phyloP scores from a whole-genome alignment of 2,329 filamentous ascomycete species.

The Cladosporium oxysporum region DNA sequence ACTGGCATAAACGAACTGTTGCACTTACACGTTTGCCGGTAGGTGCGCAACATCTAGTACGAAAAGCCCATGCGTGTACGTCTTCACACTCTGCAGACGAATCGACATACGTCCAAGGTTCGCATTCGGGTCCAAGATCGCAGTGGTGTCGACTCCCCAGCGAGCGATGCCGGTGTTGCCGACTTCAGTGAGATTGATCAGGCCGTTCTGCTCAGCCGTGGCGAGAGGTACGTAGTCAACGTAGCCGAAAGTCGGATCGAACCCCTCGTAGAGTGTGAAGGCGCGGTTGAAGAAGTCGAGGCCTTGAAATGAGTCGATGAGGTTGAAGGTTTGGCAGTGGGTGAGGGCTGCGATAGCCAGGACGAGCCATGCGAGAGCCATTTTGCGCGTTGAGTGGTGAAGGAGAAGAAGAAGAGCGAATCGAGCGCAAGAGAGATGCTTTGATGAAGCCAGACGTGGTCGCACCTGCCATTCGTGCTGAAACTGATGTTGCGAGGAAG shows the following conservation, averaged over 20 bases:
- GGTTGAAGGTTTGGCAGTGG: slow-evolving; percentile 20
- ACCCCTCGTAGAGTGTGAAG: slow-evolving; percentile 21
- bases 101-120: slow-evolving; percentile 44
- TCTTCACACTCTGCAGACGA: slow-evolving; percentile 48
- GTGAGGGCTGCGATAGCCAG: neutral
- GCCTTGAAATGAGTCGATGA: slow-evolving; percentile 48
- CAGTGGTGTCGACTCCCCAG: slow-evolving; percentile 30
- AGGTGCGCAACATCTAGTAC: slow-evolving; percentile 54
- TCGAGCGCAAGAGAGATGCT: neutral
- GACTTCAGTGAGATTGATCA: slow-evolving; percentile 28
- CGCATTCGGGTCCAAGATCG: slow-evolving; percentile 36
- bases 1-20: neutral
- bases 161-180: slow-evolving; percentile 22
- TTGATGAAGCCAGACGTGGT: neutral
- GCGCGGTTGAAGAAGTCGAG: slow-evolving; percentile 35
- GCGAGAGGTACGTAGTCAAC: slow-evolving; percentile 43
- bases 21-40: slow-evolving; percentile 51
- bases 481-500: neutral
- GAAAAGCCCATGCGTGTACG: slow-evolving; percentile 50
- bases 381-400: neutral
- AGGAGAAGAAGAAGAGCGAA: neutral
- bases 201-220: slow-evolving; percentile 34
- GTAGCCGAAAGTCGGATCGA: slow-evolving; percentile 33
- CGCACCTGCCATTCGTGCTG: neutral
- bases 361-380: slow-evolving; percentile 1